Conservation (phyloP, 164 flowering plant genomes). For the Echeveria elegans region DNA sequence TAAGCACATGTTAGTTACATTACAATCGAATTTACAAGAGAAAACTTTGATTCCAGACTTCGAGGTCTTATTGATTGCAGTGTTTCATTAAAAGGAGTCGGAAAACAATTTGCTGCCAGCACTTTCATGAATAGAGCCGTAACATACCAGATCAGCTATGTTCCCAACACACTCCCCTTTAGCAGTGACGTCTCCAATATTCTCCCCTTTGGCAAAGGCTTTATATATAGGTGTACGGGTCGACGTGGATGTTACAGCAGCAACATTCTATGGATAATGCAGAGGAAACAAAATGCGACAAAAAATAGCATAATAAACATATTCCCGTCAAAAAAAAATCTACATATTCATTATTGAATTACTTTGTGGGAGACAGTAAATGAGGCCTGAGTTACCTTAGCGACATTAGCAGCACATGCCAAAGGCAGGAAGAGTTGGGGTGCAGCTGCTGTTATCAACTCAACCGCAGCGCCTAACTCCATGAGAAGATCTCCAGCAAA, state of each 20-base stretch:
- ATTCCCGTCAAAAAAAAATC: too few relatives aligned
- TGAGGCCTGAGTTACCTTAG: background rate
- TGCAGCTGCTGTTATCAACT: constrained; percentile 87
- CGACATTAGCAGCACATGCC: constrained; percentile 43
- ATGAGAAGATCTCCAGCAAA: constrained; percentile 92
- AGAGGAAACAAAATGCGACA: background rate
- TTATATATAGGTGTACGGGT: constrained; percentile 98
- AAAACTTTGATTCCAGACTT: background rate
- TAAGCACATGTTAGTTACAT: background rate
- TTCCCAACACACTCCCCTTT: constrained; percentile 99
- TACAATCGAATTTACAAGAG: background rate
- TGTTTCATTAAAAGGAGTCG: background rate
- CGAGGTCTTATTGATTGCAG: background rate
- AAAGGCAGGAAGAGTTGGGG: constrained; percentile 96
- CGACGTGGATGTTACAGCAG: constrained; percentile 96
- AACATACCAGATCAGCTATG: constrained; percentile 87
- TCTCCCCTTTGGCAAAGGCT: constrained; percentile 98
- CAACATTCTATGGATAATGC: constrained; percentile 60
- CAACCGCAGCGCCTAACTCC: constrained; percentile 97
- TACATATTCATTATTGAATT: background rate
- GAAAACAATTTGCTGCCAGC: background rate
- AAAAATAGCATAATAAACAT: constrained; percentile 3
- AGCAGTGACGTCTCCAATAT: constrained; percentile 98
- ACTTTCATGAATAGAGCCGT: background rate
- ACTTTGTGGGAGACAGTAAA: background rate